Evolutionary conservation across 805 yeast genomes (phyloP).

Genomic region (Starmera pachycereana): DNA sequence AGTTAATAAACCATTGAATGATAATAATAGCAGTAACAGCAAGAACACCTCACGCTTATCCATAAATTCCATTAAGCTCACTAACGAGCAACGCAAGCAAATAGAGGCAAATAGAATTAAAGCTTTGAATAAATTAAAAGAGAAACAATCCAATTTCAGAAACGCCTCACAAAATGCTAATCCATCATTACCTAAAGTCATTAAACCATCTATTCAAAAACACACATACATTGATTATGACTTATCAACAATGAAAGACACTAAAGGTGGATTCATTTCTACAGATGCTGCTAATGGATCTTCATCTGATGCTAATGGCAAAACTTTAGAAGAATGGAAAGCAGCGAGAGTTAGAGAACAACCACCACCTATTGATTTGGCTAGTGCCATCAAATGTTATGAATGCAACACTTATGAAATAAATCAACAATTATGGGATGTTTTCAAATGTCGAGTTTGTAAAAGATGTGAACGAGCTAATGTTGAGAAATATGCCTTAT

Average conservation of each 20-base stretch:
- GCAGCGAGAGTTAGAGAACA: constrained; percentile 37
- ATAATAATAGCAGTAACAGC: constrained; percentile 2
- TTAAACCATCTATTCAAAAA: constrained; percentile 38
- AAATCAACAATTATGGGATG: constrained; percentile 58
- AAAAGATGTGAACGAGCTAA: constrained; percentile 56
- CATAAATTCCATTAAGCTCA: constrained; percentile 20
- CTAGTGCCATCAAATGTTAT: constrained; percentile 67
- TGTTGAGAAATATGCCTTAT: constrained; percentile 82
- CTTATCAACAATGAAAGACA: constrained; percentile 81
- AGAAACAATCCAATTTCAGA: constrained; percentile 24
- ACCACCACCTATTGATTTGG: constrained; percentile 65
- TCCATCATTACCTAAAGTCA: constrained; percentile 5
- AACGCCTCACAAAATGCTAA: constrained; percentile 24
- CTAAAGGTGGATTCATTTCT: constrained; percentile 72
- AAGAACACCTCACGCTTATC: too few relatives aligned
- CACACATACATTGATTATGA: constrained; percentile 77
- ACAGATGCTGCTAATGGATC: constrained; percentile 1
- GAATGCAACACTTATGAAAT: constrained; percentile 80
- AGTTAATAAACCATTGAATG: constrained; percentile 1
- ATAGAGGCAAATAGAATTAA: constrained; percentile 43
- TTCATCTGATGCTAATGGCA: constrained; percentile 12
- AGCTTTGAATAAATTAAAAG: constrained; percentile 37
- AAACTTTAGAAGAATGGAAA: constrained; percentile 38
- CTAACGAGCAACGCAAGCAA: constrained; percentile 38
- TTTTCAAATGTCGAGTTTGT: constrained; percentile 74